phyloP scores from a whole-genome alignment of 176 grass and related monocot species.

The Oryza rufipogon region DNA sequence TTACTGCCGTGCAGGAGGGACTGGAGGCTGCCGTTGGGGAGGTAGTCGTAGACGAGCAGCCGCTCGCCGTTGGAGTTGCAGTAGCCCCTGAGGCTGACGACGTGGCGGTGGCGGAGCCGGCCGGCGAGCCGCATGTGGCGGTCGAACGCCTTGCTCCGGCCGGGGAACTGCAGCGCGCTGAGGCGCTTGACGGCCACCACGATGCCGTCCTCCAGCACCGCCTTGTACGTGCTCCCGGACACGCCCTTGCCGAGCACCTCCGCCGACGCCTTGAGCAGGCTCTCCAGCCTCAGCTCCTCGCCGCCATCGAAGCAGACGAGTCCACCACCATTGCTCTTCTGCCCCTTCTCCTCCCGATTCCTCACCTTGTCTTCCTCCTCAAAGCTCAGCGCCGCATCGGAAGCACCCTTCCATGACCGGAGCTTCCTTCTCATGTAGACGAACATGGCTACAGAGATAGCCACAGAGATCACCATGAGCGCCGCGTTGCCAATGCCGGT shows the following conservation, averaged over 20 bases:
- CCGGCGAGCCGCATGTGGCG: constrained; percentile 65
- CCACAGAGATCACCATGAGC: constrained; percentile 43
- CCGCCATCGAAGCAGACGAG: constrained; percentile 74
- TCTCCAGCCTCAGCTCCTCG: constrained; percentile 71
- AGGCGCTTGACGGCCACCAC: constrained; percentile 80
- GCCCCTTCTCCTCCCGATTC: constrained; percentile 34
- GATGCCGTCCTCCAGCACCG: constrained; percentile 68
- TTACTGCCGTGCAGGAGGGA: constrained; percentile 49
- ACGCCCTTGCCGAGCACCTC: constrained; percentile 84
- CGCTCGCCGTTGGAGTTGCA: constrained; percentile 71
- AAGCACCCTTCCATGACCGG: constrained; percentile 6
- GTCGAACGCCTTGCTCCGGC: constrained; percentile 68
- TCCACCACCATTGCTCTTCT: constrained; percentile 26
- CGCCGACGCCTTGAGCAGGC: constrained; percentile 68
- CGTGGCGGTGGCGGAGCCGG: constrained; percentile 60
- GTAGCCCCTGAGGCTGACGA: constrained; percentile 68
- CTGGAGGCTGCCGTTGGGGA: constrained; percentile 66
- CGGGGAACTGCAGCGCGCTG: constrained; percentile 64
- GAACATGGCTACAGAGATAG: constrained; percentile 45
- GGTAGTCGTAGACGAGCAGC: constrained; percentile 75
- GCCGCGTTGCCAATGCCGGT: constrained; percentile 57
- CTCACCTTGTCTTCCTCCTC: constrained; percentile 30
- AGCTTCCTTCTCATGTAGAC: constrained; percentile 66
- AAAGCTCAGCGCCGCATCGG: constrained; percentile 19
- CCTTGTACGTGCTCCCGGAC: constrained; percentile 80